Conservation (phyloP, 192 early-diverging fungal species). For the Backusella australiensis region DNA sequence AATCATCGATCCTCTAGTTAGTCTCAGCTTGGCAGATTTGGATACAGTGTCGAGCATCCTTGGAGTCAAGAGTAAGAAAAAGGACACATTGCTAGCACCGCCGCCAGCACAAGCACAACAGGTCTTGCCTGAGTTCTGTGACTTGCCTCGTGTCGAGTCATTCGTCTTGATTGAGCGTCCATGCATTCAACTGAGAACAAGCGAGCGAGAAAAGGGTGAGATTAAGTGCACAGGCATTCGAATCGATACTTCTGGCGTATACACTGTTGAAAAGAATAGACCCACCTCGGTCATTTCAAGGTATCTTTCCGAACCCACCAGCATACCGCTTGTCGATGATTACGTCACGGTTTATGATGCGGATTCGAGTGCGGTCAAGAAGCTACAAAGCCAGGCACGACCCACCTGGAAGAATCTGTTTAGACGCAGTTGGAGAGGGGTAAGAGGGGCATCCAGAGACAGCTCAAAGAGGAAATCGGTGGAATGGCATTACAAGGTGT, state of each 20-base stretch:
- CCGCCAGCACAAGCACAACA: background rate
- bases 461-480: background rate
- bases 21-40: background rate
- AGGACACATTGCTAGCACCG: background rate
- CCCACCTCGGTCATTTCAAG: background rate
- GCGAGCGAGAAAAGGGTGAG: background rate
- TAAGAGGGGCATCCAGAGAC: background rate
- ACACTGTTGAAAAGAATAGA: background rate
- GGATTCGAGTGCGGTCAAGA: background rate
- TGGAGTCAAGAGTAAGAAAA: background rate
- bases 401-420: slow-evolving; percentile 8
- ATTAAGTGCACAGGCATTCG: background rate
- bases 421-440: background rate
- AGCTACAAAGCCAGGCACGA: background rate
- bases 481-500: slow-evolving; percentile 9
- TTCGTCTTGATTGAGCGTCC: background rate
- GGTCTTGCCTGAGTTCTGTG: background rate
- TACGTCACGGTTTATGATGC: background rate
- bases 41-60: background rate
- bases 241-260: background rate
- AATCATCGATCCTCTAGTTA: background rate
- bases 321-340: background rate
- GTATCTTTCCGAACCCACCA: background rate
- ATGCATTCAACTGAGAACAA: background rate
- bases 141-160: background rate